Evolutionary conservation across 192 early-diverging fungal species (phyloP), one percentile per base, ranked within the genome.

Genomic region (Geranomyces variabilis): DNA sequence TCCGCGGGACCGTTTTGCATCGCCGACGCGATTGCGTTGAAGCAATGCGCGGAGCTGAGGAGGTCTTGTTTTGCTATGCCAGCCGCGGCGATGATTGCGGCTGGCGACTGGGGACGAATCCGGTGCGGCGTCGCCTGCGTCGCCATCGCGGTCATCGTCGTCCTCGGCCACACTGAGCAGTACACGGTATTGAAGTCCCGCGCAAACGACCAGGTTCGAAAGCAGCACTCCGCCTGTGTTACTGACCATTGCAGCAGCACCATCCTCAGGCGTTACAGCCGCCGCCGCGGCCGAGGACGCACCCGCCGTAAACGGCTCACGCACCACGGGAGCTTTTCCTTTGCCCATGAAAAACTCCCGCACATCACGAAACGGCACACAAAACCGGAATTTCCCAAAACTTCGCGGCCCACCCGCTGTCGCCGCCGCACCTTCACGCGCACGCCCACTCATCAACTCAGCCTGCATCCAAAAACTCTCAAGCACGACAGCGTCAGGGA

Each of bases 391-490:
- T n/a, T 70, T 30, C 6, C 62, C 65, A 33, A 72, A 48, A 34
- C 17, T 51, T 36, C 63, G 34, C 6, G 15, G 48, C 15, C 72
- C 62, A 28, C 34, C 49, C 28, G 17, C 58, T 19, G 1, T n/a
- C 55, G 22, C 65, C 10, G 36, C 36, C 3, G 36, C 36, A 41
- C 36, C 36, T 7, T 41, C 36, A 10, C 36, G 36, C 36, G 36
- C 36, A 41, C 36, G 36, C 14, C 63, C 69, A 34, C 75, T 78
- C 53, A 63, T 74, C 0, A 83, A 48, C 51, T 83, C 79, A 10
- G 79, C 75, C 57, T 83, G 82, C 69, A 76, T 56, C 82, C 82
- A 83, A 69, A 79, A 79, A 22, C 71, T 73, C 30, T 77, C 63
- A 46, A 80, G 61, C 0, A 83, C 76, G 10, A 74, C 70, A 19